A percentile compares a stretch with the other conserved stretches of the same genome.
These are phyloP conservation scores for Colletotrichum chlorophyti DNA, from an alignment of 2,329 filamentous ascomycete species.

Conservation along the genomic window DNA sequence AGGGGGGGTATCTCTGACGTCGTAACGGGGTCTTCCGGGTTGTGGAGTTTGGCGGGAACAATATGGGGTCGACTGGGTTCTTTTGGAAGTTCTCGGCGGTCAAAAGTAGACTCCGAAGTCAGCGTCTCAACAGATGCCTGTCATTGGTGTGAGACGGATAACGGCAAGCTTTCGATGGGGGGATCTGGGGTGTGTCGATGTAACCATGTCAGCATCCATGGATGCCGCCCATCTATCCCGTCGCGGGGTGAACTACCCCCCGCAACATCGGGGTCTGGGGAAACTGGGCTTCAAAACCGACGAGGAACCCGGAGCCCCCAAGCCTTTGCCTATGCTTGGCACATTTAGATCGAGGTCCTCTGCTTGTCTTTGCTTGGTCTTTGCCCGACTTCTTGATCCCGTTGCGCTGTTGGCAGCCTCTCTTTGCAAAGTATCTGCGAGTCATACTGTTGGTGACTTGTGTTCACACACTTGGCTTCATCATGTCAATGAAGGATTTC, in stretches of 20 bases:
- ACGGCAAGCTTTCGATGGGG: neutral
- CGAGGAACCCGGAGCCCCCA: conserved; percentile 14
- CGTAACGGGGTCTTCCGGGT: neutral
- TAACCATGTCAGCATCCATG: too few relatives aligned
- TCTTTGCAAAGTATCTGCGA: too few relatives aligned
- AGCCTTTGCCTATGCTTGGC: conserved; percentile 17
- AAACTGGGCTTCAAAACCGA: conserved; percentile 23
- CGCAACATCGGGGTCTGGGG: conserved; percentile 16
- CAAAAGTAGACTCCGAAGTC: conserved; percentile 17
- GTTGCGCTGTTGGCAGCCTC: neutral
- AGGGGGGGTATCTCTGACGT: conserved; percentile 14
- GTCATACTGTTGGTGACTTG: too few relatives aligned
- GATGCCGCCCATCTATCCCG: neutral
- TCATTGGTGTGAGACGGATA: conserved; percentile 22
- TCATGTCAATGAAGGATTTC: conserved; percentile 8
- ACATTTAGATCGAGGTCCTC: neutral
- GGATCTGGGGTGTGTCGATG: neutral
- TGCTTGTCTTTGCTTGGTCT: neutral
- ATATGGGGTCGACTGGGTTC: neutral
- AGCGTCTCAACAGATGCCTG: neutral
- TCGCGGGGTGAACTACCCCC: neutral
- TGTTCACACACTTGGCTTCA: neutral
- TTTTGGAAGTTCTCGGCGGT: neutral
- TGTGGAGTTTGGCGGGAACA: neutral
- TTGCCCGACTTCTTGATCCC: neutral